These are phyloP conservation scores for Cavenderia fasciculata DNA, from an alignment of 78 protist genomes.

Conservation along the genomic window DNA sequence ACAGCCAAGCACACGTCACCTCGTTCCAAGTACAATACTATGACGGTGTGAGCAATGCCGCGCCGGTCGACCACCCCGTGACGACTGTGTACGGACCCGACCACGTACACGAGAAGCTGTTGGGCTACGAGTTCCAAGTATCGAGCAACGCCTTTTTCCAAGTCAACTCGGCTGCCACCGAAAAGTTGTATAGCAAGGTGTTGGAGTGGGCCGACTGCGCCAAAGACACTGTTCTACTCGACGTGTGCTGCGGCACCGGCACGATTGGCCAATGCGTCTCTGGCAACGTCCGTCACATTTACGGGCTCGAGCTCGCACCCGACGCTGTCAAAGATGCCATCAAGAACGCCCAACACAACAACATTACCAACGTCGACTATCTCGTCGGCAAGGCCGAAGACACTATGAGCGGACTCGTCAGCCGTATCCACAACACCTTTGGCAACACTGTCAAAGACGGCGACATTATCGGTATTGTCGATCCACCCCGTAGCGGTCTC, in stretches of 20 bases:
- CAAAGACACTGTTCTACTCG: slow-evolving; percentile 71
- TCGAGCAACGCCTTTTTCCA: slow-evolving; percentile 89
- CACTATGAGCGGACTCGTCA: slow-evolving; percentile 22
- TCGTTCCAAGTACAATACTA: slow-evolving; percentile 1
- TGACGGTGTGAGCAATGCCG: slow-evolving; percentile 66
- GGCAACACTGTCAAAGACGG: neutral
- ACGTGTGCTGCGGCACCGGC: slow-evolving; percentile 97
- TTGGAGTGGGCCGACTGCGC: slow-evolving; percentile 59
- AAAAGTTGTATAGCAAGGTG: slow-evolving; percentile 26
- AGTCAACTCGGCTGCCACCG: slow-evolving; percentile 84
- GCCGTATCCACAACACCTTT: neutral
- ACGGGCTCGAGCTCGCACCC: slow-evolving; percentile 90
- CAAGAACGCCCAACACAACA: slow-evolving; percentile 84
- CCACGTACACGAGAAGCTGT: slow-evolving; percentile 61
- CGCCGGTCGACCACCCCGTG: slow-evolving; percentile 78
- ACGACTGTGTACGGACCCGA: slow-evolving; percentile 53
- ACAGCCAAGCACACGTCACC: slow-evolving; percentile 2
- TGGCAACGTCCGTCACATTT: slow-evolving; percentile 47
- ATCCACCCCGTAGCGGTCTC: slow-evolving; percentile 88
- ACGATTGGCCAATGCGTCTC: slow-evolving; percentile 92
- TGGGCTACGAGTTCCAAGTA: slow-evolving; percentile 58
- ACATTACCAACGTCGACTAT: slow-evolving; percentile 71
- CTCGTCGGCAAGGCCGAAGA: slow-evolving; percentile 83
- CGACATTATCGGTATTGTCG: slow-evolving; percentile 62
- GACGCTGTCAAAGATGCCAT: slow-evolving; percentile 88